Base-by-base conservation (phyloP, 1,284 basidiomycete genomes). In the Ceratobasidium sp. region DNA sequence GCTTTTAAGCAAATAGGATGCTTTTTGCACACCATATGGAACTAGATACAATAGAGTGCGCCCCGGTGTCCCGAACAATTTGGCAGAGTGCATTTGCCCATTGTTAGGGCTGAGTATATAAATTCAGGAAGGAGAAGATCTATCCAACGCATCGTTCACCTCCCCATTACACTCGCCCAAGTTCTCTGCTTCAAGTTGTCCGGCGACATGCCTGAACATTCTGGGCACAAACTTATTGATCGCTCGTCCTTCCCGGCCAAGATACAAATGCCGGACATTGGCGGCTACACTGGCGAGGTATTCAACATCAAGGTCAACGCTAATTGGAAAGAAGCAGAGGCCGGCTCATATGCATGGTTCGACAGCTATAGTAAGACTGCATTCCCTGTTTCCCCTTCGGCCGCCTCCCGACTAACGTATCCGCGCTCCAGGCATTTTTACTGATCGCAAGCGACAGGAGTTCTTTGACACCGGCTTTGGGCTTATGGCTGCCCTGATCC, bases 401-500 rank as follows among this genome's bases (percentile, higher is more conserved):
- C 11, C 37, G 11, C 37, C 8, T 39, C 37, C 37, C 0, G 11
- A 11, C 8, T 39, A 39, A 39, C 2, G 11, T 39, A 39, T 11
- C 1, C 1, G 37, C 11, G 0, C 8, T 39, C 37, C 11, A 53
- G 49, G 22, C 24, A 24, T 53, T 24, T 53, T 53, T 49, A 49
- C 16, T 49, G 46, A 68, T 31, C 43, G 29, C 65, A 75, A 64
- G 71, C 54, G 63, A 49, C 39, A 69, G 48, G 59, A 74, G 27
- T 75, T 64, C 69, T 61, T 71, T 64, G 65, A 69, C 27, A 69
- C 69, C 37, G 41, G 46, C 54, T 85, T 85, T 74, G 84, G 85
- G 72, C 78, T 83, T 4, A 85, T 84, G 69, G 83, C 84, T 6
- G 82, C 82, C n/a, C 80, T 85, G 73, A 81, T 81, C 74, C 85